Evolutionary conservation across 345 rosid genomes (phyloP).

Genomic region (Gossypium bickii): DNA sequence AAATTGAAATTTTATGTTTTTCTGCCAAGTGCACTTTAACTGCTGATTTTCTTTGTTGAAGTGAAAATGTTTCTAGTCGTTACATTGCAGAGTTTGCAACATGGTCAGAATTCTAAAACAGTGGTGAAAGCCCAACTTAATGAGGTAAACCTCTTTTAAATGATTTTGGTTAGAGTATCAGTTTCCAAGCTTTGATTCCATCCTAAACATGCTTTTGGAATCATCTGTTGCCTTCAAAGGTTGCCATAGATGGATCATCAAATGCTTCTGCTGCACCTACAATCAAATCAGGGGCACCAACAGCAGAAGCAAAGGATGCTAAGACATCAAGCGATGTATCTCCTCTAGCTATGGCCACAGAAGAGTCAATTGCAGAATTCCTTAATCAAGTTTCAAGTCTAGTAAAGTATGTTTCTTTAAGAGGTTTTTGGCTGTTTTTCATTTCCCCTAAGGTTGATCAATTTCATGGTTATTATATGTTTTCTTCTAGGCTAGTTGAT

Average conservation of each 20-base stretch:
- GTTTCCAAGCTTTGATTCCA: conserved; percentile 32
- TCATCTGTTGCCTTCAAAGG: conserved; percentile 57
- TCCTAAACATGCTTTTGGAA: conserved; percentile 43
- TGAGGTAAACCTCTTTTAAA: conserved; percentile 46
- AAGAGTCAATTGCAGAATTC: conserved; percentile 71
- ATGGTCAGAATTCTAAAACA: conserved; percentile 30
- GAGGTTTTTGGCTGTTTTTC: not conserved
- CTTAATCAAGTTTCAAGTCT: conserved; percentile 72
- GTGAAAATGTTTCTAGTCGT: not conserved
- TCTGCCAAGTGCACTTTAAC: not conserved
- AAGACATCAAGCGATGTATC: conserved; percentile 34
- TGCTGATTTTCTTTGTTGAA: not conserved
- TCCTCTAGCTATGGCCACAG: conserved; percentile 42
- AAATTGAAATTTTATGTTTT: not conserved
- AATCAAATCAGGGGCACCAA: conserved; percentile 29
- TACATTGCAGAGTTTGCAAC: conserved; percentile 34
- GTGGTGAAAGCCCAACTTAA: conserved; percentile 60
- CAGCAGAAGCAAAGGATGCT: conserved; percentile 38
- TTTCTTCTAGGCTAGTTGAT: conserved; percentile 70
- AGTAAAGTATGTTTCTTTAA: conserved; percentile 53
- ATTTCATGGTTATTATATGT: not conserved
- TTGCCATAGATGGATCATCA: conserved; percentile 45
- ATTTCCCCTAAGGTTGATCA: not conserved
- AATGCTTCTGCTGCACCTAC: conserved; percentile 43
- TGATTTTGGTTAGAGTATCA: conserved; percentile 35